Evolutionary conservation across 73 alveolate genomes (phyloP).

Genomic region (Paramecium octaurelia): DNA sequence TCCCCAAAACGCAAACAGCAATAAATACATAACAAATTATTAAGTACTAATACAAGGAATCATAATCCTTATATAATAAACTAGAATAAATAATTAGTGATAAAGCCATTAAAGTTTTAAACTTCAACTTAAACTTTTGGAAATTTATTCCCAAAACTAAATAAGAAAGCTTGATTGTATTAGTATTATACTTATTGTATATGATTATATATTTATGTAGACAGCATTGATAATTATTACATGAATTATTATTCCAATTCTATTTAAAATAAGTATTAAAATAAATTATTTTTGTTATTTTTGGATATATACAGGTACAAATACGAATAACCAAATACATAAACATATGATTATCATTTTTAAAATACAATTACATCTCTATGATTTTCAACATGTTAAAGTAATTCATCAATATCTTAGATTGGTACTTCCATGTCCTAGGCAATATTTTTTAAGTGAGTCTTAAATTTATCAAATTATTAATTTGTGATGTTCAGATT

Average conservation of each 20-base stretch:
- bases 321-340: neutral
- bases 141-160: neutral
- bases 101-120: neutral
- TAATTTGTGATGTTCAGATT: neutral
- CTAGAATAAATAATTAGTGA: neutral
- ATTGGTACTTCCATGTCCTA: neutral
- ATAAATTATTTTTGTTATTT: neutral
- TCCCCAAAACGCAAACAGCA: neutral
- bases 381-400: neutral
- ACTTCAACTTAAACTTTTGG: neutral
- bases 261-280: neutral
- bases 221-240: neutral
- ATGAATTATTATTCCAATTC: neutral
- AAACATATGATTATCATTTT: neutral
- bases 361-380: neutral
- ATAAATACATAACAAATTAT: neutral
- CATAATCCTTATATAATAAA: neutral
- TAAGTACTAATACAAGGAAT: neutral
- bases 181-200: neutral
- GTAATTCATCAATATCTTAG: neutral
- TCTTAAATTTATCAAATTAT: constrained; percentile 22
- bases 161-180: neutral
- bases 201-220: neutral
- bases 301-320: neutral
- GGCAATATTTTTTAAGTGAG: neutral